Conservation (phyloP, 495 filamentous ascomycete genomes). For the Penicillium riverlandense region DNA sequence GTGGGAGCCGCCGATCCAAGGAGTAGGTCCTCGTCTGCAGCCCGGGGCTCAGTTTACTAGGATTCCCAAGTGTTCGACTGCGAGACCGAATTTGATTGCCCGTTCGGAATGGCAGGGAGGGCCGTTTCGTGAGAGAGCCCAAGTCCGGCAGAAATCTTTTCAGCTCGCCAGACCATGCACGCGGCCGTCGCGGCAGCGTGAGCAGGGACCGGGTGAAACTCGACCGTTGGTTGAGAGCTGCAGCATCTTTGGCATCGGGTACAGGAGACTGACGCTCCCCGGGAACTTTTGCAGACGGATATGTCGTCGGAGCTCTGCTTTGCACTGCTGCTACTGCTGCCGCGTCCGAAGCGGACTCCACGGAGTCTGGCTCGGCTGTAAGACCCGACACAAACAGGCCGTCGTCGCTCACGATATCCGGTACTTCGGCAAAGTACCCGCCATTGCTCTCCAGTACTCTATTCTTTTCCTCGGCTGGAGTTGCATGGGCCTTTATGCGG, state of each 20-base stretch:
- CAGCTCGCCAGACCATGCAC: slow-evolving; percentile 35
- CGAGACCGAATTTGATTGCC: slow-evolving; percentile 20
- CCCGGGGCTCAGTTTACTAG: background rate
- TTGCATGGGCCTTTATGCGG: slow-evolving; percentile 61
- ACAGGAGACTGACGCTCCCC: background rate
- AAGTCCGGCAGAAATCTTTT: slow-evolving; percentile 39
- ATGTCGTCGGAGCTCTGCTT: background rate
- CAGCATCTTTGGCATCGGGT: slow-evolving; percentile 6
- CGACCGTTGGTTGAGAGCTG: slow-evolving; percentile 13
- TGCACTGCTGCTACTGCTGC: background rate
- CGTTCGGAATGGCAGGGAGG: slow-evolving; percentile 39
- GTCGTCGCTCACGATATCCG: slow-evolving; percentile 15
- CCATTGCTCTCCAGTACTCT: slow-evolving; percentile 55
- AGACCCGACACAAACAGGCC: slow-evolving; percentile 27
- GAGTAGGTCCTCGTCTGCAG: slow-evolving; percentile 3
- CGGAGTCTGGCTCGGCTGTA: slow-evolving; percentile 27
- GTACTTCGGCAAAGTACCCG: slow-evolving; percentile 45
- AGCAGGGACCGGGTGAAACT: slow-evolving; percentile 35
- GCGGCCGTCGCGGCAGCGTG: slow-evolving; percentile 32
- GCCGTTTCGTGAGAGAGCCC: slow-evolving; percentile 36
- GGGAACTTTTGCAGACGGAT: background rate
- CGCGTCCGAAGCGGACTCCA: slow-evolving; percentile 2
- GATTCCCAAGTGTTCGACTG: slow-evolving; percentile 19
- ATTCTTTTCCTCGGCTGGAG: slow-evolving; percentile 68
- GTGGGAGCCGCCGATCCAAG: slow-evolving; percentile 2